Conservation (phyloP, 768 basidiomycete genomes). For the Suillus subluteus region DNA sequence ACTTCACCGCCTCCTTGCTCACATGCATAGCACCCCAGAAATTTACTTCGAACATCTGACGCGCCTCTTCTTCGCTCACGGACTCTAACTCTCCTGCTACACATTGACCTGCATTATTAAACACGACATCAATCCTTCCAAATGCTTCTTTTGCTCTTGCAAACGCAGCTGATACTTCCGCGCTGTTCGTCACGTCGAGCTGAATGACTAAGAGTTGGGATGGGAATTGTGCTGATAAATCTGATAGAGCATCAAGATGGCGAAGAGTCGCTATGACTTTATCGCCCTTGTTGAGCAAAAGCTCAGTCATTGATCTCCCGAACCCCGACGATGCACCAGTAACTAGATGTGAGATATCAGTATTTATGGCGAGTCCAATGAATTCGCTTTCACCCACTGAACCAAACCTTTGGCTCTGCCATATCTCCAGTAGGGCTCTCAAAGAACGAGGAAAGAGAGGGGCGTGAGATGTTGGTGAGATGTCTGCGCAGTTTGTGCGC, state of each 20-base stretch:
- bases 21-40: constrained; percentile 41
- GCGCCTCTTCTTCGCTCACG: constrained; percentile 32
- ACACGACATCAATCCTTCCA: constrained; percentile 41
- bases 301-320: constrained; percentile 37
- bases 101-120: constrained; percentile 38
- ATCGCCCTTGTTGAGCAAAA: constrained; percentile 38
- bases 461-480: not conserved
- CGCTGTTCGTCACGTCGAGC: constrained; percentile 35
- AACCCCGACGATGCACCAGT: constrained; percentile 45
- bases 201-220: constrained; percentile 33
- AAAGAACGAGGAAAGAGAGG: not conserved
- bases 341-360: not conserved
- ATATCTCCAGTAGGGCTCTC: not conserved
- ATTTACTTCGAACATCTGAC: constrained; percentile 39
- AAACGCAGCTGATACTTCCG: constrained; percentile 33
- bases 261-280: constrained; percentile 48
- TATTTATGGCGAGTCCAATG: not conserved
- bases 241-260: constrained; percentile 35
- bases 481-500: not conserved
- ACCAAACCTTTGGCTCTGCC: constrained; percentile 1
- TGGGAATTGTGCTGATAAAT: constrained; percentile 28
- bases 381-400: not conserved
- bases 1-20: constrained; percentile 31
- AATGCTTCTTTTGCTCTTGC: constrained; percentile 27
- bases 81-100: constrained; percentile 40